Conservation (phyloP, 2,329 filamentous ascomycete genomes). For the Stachybotrys elegans region DNA sequence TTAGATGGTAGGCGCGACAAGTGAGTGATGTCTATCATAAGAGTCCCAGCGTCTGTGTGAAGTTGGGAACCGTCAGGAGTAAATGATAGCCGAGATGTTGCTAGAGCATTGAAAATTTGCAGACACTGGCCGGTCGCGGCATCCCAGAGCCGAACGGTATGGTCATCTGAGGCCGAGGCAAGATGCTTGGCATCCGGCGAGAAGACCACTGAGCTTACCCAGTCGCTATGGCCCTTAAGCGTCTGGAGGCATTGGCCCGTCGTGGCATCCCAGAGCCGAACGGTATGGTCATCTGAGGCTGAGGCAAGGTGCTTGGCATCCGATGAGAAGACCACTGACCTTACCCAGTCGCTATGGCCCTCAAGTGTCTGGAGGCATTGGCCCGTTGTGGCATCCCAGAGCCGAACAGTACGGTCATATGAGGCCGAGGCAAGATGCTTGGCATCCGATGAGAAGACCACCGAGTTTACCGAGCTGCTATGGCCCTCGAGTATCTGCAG, state of each 20-base stretch:
- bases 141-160: neutral
- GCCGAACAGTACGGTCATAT: constrained; percentile 8
- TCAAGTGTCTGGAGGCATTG: constrained; percentile 6
- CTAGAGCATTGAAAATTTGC: constrained; percentile 1
- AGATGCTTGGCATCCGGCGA: neutral
- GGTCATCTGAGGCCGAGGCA: neutral
- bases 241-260: constrained; percentile 5
- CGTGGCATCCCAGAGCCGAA: constrained; percentile 9
- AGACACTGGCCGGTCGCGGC: constrained; percentile 1
- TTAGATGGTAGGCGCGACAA: neutral
- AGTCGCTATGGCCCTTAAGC: constrained; percentile 3
- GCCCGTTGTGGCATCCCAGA: constrained; percentile 12
- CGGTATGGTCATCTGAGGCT: constrained; percentile 2
- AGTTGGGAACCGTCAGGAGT: neutral
- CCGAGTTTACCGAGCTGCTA: constrained; percentile 4
- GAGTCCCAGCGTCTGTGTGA: neutral
- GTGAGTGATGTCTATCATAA: neutral
- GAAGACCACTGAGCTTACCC: neutral
- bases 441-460: constrained; percentile 12
- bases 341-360: constrained; percentile 4
- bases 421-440: constrained; percentile 9
- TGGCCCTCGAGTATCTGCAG: constrained; percentile 4
- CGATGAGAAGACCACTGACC: constrained; percentile 7
- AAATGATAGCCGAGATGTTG: neutral
- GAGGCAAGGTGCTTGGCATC: constrained; percentile 4